Evolutionary conservation across 2,329 filamentous ascomycete species (phyloP).

Genomic region (Ascochyta rabiei): DNA sequence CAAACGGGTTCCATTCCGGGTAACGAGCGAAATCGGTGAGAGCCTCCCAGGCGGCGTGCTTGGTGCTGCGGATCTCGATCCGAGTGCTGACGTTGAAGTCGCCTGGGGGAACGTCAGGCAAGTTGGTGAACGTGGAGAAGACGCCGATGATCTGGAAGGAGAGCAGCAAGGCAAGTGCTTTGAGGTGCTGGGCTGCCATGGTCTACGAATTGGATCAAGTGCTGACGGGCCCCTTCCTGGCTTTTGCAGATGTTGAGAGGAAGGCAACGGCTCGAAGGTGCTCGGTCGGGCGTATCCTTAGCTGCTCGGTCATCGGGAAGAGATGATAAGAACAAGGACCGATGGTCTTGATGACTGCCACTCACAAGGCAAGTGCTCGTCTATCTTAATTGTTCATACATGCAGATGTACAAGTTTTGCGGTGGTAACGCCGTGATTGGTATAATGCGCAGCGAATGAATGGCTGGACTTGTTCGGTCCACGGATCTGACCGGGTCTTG

Average conservation of each 20-base stretch:
- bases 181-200: background rate
- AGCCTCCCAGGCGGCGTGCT: slow-evolving; percentile 31
- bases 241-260: too few relatives aligned
- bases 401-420: background rate
- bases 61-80: slow-evolving; percentile 32
- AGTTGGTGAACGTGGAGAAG: slow-evolving; percentile 26
- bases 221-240: background rate
- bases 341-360: background rate
- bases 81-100: slow-evolving; percentile 37
- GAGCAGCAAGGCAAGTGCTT: slow-evolving; percentile 1
- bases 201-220: background rate
- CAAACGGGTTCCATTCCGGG: slow-evolving; percentile 42
- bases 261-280: too few relatives aligned
- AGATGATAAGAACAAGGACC: background rate
- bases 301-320: background rate
- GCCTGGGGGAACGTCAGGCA: slow-evolving; percentile 33
- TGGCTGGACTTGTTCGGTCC: slow-evolving; percentile 7
- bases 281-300: background rate
- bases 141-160: slow-evolving; percentile 2
- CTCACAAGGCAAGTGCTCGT: background rate
- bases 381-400: background rate
- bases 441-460: background rate
- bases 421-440: background rate
- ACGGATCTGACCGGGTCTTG: slow-evolving; percentile 1
- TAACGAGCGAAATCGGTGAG: slow-evolving; percentile 38